Conservation (phyloP, 768 basidiomycete genomes). For the Pleurotus sapidus region DNA sequence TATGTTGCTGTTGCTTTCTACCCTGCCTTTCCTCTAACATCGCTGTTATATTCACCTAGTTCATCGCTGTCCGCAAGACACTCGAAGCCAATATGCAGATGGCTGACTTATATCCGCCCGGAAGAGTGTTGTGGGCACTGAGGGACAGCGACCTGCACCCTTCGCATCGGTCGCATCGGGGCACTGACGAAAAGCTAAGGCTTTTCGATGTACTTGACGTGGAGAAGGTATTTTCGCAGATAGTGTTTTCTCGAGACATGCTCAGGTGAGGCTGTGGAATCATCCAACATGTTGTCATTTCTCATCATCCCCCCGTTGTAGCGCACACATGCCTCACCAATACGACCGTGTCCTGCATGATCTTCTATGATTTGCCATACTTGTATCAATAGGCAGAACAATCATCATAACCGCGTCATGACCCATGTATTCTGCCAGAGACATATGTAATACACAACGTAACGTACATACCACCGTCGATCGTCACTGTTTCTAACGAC, state of each 20-base stretch:
- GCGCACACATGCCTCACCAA: constrained; percentile 77
- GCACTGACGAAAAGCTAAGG: constrained; percentile 43
- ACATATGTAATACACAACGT: neutral
- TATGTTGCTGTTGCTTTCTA: constrained; percentile 13
- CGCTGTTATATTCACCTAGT: constrained; percentile 35
- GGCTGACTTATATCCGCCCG: constrained; percentile 72
- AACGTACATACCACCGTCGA: no score
- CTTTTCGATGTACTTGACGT: constrained; percentile 78
- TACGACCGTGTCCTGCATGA: constrained; percentile 78
- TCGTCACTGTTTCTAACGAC: no score
- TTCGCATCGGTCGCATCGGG: constrained; percentile 39
- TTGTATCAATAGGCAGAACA: neutral
- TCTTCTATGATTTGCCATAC: constrained; percentile 38
- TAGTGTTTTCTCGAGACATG: constrained; percentile 83
- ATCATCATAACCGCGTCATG: neutral
- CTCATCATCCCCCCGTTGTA: constrained; percentile 19
- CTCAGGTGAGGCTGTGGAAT: constrained; percentile 48
- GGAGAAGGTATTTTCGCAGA: constrained; percentile 75
- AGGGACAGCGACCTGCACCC: constrained; percentile 69
- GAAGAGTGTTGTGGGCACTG: constrained; percentile 76
- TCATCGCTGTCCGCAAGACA: constrained; percentile 77
- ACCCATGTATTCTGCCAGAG: neutral
- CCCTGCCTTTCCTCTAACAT: neutral
- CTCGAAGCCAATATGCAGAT: constrained; percentile 83
- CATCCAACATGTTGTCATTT: neutral